phyloP scores from a whole-genome alignment of 225 moss, liverwort and hornwort species.

The Bryum argenteum region DNA sequence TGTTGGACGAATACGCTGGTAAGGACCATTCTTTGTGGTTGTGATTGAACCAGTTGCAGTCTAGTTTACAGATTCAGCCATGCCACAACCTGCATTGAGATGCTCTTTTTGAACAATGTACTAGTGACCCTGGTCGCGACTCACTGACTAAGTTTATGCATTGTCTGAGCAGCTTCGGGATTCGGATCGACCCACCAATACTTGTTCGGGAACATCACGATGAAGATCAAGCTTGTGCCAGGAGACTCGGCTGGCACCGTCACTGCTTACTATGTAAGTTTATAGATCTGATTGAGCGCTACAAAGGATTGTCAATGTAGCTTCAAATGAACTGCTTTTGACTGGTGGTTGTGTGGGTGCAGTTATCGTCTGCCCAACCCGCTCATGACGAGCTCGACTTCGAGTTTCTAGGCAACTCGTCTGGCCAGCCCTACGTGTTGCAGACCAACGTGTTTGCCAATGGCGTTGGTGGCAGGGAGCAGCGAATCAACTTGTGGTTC shows the following conservation, averaged over 20 bases:
- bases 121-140: neutral
- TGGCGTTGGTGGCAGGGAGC: conserved; percentile 64
- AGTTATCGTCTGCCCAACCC: conserved; percentile 56
- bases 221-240: conserved; percentile 57
- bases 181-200: conserved; percentile 48
- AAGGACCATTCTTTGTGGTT: conserved; percentile 6
- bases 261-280: conserved; percentile 55
- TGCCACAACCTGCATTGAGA: neutral
- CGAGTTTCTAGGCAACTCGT: conserved; percentile 57
- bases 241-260: conserved; percentile 63
- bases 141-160: neutral
- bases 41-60: too few relatives aligned
- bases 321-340: neutral
- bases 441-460: conserved; percentile 74
- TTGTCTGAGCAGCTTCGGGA: conserved; percentile 40
- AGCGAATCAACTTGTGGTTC: conserved; percentile 65
- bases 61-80: neutral
- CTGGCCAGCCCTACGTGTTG: conserved; percentile 59
- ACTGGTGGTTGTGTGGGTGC: conserved; percentile 8
- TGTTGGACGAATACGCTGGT: conserved; percentile 48
- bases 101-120: neutral
- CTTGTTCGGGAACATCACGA: conserved; percentile 44
- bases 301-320: too few relatives aligned
- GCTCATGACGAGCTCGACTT: conserved; percentile 75
- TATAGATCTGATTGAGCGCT: too few relatives aligned